Evolutionary conservation across 2,329 filamentous ascomycete genomes (phyloP), one percentile per base, ranked within the genome.

Genomic region (Stagonosporopsis vannaccii): DNA sequence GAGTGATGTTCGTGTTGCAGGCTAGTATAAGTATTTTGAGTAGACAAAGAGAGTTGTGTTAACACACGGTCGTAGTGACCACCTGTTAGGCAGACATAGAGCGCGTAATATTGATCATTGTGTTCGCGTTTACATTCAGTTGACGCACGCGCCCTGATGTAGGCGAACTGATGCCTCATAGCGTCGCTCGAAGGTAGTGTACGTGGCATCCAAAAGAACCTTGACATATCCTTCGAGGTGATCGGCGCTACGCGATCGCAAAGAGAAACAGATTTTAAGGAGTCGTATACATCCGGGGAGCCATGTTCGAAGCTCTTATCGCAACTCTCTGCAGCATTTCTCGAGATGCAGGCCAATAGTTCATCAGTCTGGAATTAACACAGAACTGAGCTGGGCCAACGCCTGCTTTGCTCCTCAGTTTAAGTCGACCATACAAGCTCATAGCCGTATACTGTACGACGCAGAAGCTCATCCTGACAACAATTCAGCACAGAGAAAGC

Each of bases 371-470:
- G 17, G 13, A 6, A 6, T 8, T 3, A 19, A 19, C 8, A 22
- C 4, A 35, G 32, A n/a, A 20, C 20, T 20, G 35, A 19, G 9
- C 13, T 25, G 4, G 7, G 1, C 12, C 13, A 12, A 26, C 28
- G 4, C 4, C 22, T 19, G 20, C 19, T 39, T 3, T 4, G 1
- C 25, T 7, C 17, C 15, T 15, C 13, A 5, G 23, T 17, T 65
- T 53, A 61, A 32, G 40, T 58, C 17, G 61, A 37, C 91, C 91
- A 94, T 60, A 81, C 80, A 62, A 95, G 75, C 55, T 86, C 83
- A 76, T 90, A 96, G n/a, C 90, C 90, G 66, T 89, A 92, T 7
- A 96, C 91, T 6, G 91, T 96, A 74, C 90, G 88, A 62, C 91
- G 85, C 51, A 96, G 80, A 62, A 87, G 84, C 77, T 93, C 85